phyloP scores from a whole-genome alignment of 805 yeast genomes.

The Crinitomyces ghanaensis region DNA sequence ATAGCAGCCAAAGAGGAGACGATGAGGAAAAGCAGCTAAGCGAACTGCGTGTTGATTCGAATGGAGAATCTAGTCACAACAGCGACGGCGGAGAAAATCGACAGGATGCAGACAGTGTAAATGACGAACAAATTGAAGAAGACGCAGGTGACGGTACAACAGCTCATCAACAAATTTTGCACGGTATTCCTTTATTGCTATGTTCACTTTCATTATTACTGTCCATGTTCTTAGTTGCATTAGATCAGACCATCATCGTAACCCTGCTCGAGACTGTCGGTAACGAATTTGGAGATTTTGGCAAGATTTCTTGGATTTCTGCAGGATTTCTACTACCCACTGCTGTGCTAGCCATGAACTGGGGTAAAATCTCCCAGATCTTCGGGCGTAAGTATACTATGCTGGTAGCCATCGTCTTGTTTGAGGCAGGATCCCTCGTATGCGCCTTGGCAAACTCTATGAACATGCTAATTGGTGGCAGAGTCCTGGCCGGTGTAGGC shows the following conservation, averaged over 20 bases:
- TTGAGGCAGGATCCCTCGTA: conserved; percentile 32
- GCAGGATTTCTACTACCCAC: conserved; percentile 52
- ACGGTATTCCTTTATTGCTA: conserved; percentile 9
- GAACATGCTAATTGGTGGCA: conserved; percentile 55
- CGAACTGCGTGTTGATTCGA: too few species aligned
- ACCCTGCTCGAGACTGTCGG: conserved; percentile 32
- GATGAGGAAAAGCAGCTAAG: too few species aligned
- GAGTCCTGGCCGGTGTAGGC: conserved; percentile 77
- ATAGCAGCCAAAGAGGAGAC: too few species aligned
- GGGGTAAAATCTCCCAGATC: conserved; percentile 36
- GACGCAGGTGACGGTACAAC: conserved; percentile 17
- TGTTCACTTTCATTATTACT: conserved; percentile 9
- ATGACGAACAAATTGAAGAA: too few species aligned
- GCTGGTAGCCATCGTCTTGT: conserved; percentile 35
- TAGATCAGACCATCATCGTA: conserved; percentile 44
- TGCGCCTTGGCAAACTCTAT: conserved; percentile 35
- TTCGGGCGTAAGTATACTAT: conserved; percentile 38
- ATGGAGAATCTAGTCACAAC: too few species aligned
- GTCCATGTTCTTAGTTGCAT: conserved; percentile 19
- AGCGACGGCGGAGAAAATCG: too few species aligned
- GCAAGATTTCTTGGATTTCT: conserved; percentile 42
- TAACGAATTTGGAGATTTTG: conserved; percentile 40
- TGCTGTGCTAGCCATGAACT: conserved; percentile 45
- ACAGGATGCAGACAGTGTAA: too few species aligned
- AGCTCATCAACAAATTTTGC: conserved; percentile 14